These are phyloP conservation scores for Tolypocladium ovalisporum DNA, from an alignment of 2,329 filamentous ascomycete genomes.

Conservation along the genomic window DNA sequence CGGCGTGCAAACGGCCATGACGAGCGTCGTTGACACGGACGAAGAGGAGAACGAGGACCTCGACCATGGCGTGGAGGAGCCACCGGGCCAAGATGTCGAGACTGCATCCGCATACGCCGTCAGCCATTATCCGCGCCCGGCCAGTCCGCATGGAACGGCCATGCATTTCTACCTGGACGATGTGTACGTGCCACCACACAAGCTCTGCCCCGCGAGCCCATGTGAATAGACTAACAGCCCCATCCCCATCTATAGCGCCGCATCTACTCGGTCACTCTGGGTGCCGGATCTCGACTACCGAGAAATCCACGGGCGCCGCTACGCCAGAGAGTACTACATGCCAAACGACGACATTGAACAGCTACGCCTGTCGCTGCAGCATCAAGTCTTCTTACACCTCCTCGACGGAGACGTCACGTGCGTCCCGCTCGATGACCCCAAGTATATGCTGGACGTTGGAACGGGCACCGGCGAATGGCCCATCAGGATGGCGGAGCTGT, in stretches of 20 bases:
- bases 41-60: conserved; percentile 5
- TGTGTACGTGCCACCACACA: conserved; percentile 24
- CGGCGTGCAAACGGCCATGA: conserved; percentile 23
- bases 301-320: conserved; percentile 51
- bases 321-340: conserved; percentile 53
- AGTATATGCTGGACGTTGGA: conserved; percentile 43
- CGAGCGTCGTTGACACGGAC: conserved; percentile 20
- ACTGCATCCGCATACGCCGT: conserved; percentile 32
- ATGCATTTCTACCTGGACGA: conserved; percentile 21
- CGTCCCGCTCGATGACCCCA: conserved; percentile 27
- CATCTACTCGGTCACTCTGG: conserved; percentile 37
- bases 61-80: conserved; percentile 1
- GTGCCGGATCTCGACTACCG: conserved; percentile 43
- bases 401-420: conserved; percentile 33
- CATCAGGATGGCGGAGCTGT: conserved; percentile 41
- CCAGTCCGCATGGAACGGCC: conserved; percentile 22
- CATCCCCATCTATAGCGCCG: conserved; percentile 16
- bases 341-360: conserved; percentile 57
- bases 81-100: conserved; percentile 16
- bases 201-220: background rate
- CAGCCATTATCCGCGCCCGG: conserved; percentile 26
- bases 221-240: background rate
- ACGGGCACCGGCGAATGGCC: conserved; percentile 45
- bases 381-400: conserved; percentile 49
- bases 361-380: conserved; percentile 48